phyloP scores from a whole-genome alignment of 495 filamentous ascomycete genomes.

The Aspergillus funiculosus region DNA sequence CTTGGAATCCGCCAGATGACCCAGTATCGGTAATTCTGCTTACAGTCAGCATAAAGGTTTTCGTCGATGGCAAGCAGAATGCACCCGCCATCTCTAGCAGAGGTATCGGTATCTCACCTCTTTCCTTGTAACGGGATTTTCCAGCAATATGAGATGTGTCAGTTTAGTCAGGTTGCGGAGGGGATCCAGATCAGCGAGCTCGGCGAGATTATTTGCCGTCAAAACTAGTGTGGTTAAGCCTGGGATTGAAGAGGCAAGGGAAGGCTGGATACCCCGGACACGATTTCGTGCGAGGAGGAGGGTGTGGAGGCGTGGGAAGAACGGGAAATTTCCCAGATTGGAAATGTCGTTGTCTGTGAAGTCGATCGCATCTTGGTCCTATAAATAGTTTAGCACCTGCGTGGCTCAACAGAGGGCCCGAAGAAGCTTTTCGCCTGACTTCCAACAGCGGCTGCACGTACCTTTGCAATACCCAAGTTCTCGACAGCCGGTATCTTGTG shows the following conservation, averaged over 20 bases:
- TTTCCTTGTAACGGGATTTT: constrained; percentile 86
- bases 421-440: too few relatives aligned
- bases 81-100: too few relatives aligned
- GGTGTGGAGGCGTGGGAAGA: constrained; percentile 77
- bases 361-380: constrained; percentile 91
- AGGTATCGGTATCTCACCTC: constrained; percentile 56
- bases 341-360: constrained; percentile 98
- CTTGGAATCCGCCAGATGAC: constrained; percentile 78
- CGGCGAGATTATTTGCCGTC: constrained; percentile 66
- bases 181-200: constrained; percentile 85
- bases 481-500: constrained; percentile 97
- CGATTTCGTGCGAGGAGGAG: constrained; percentile 89
- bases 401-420: too few relatives aligned
- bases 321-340: constrained; percentile 85
- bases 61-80: too few relatives aligned
- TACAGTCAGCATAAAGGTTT: too few relatives aligned
- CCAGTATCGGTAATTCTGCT: constrained; percentile 86
- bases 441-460: too few relatives aligned
- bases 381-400: constrained; percentile 15
- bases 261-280: constrained; percentile 69
- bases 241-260: constrained; percentile 65
- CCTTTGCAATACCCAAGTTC: constrained; percentile 93
- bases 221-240: constrained; percentile 73
- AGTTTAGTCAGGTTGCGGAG: constrained; percentile 61
- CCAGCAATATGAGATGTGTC: constrained; percentile 73